phyloP scores from a whole-genome alignment of 2,329 filamentous ascomycete genomes.

The Endocalyx cinctus region DNA sequence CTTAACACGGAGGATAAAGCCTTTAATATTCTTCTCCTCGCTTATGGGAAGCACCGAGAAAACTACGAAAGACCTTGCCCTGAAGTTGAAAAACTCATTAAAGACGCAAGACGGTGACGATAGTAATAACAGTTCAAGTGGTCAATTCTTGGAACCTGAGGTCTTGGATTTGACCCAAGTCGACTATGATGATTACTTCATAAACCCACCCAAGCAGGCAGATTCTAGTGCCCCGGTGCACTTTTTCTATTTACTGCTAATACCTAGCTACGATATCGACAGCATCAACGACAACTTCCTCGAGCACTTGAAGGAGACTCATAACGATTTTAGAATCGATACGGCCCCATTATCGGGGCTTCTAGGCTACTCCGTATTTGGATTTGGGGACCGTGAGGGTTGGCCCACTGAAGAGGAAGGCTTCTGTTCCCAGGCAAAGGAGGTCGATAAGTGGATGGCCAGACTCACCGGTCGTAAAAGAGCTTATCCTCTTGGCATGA shows the following conservation, averaged over 20 bases:
- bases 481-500: constrained; percentile 84
- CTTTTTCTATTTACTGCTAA: constrained; percentile 76
- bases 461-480: constrained; percentile 81
- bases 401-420: constrained; percentile 90
- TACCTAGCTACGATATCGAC: constrained; percentile 94
- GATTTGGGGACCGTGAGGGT: constrained; percentile 83
- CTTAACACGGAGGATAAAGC: constrained; percentile 53
- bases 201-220: constrained; percentile 62
- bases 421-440: constrained; percentile 87
- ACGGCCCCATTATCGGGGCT: constrained; percentile 74
- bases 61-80: constrained; percentile 60
- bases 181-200: constrained; percentile 91
- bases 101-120: constrained; percentile 38
- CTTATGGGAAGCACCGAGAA: constrained; percentile 79
- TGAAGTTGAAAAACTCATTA: constrained; percentile 49
- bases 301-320: constrained; percentile 83
- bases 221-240: constrained; percentile 44
- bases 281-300: constrained; percentile 85
- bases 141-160: constrained; percentile 51
- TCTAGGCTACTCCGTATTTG: constrained; percentile 88
- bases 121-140: too few relatives aligned
- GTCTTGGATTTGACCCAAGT: constrained; percentile 77
- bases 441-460: constrained; percentile 96
- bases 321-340: constrained; percentile 95
- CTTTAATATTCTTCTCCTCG: constrained; percentile 84